phyloP scores from a whole-genome alignment of 768 basidiomycete genomes.

The Sarcodon sp. region DNA sequence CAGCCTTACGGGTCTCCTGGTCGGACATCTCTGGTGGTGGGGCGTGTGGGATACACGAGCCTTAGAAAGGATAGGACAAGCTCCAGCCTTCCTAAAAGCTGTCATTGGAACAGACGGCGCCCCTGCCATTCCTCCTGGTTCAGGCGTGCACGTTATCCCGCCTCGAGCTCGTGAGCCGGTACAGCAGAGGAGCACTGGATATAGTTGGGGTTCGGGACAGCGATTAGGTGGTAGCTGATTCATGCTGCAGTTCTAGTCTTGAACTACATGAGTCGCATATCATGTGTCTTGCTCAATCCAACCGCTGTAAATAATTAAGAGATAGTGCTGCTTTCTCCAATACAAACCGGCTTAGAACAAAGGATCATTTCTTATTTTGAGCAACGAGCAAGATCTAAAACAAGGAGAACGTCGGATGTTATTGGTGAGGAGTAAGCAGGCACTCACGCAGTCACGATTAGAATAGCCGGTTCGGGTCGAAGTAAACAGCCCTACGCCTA shows the following conservation, averaged over 20 bases:
- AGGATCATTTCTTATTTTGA: too few species aligned
- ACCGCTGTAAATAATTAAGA: too few species aligned
- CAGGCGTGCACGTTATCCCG: slow-evolving; percentile 46
- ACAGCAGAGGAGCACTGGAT: slow-evolving; percentile 11
- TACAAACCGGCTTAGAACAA: too few species aligned
- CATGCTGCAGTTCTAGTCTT: not conserved
- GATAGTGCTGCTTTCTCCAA: too few species aligned
- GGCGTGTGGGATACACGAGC: slow-evolving; percentile 36
- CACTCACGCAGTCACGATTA: too few species aligned
- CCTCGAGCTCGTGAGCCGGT: slow-evolving; percentile 26
- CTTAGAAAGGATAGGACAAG: slow-evolving; percentile 31
- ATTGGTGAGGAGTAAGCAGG: too few species aligned
- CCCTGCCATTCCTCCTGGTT: slow-evolving; percentile 7
- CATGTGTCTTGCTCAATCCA: too few species aligned
- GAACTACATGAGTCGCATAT: too few species aligned
- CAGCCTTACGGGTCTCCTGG: slow-evolving; percentile 54
- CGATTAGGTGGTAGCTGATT: slow-evolving; percentile 26
- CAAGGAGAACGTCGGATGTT: too few species aligned
- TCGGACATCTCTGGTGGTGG: slow-evolving; percentile 82
- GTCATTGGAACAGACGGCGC: slow-evolving; percentile 25
- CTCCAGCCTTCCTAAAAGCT: slow-evolving; percentile 45
- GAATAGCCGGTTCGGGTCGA: too few species aligned
- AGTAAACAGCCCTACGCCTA: too few species aligned
- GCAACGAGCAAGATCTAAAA: too few species aligned
- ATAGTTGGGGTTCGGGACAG: slow-evolving; percentile 44